Base-by-base conservation (phyloP, 345 rosid genomes). In the Aquilaria malaccensis region DNA sequence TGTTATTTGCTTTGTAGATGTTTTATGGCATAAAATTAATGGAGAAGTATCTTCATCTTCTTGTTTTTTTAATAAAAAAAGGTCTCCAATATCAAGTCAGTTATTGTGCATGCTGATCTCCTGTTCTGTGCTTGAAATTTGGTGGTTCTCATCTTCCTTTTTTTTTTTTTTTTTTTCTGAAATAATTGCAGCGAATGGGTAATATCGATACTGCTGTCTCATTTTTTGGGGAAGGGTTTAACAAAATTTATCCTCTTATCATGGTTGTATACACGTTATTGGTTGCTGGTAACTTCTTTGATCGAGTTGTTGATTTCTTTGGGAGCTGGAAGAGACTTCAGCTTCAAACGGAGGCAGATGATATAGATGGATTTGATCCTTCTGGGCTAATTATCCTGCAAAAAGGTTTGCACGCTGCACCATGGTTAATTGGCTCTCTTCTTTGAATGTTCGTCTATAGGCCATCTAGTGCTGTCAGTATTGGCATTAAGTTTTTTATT, bases 251-350 rank as follows among this genome's bases (percentile, higher is more conserved):
- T 78, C 99, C 99, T 14, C 97, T 95, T 65, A 80, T 95, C 55
- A 95, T 95, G 97, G 99, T 95, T 76, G 68, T 87, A 50, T 95
- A 88, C 81, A 91, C 99, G 46, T 59, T 91, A 52, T 69, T 95
- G 80, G 90, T 95, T 64, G 96, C 93, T 47, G 82, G 97, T 87
- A 91, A 88, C 71, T 95, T 95, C 75, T 95, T 91, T 68, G 84
- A 87, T 66, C 94, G 90, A 43, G 75, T 95, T 56, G 83, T 91
- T 64, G 83, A 72, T 70, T 95, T 88, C 84, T 85, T 95, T 58
- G 99, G 98, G 65, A 86, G 80, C 80, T 95, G 97, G 98, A 95
- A 88, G 83, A 74, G 87, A 77, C 84, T 86, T 72, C 75, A 79
- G 61, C 84, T 88, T 74, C 97, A 83, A 80, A 83, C 89, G 3